Evolutionary conservation across 2,329 filamentous ascomycete species (phyloP), one percentile per base, ranked within the genome.

Genomic region (Chaetomium sp.): DNA sequence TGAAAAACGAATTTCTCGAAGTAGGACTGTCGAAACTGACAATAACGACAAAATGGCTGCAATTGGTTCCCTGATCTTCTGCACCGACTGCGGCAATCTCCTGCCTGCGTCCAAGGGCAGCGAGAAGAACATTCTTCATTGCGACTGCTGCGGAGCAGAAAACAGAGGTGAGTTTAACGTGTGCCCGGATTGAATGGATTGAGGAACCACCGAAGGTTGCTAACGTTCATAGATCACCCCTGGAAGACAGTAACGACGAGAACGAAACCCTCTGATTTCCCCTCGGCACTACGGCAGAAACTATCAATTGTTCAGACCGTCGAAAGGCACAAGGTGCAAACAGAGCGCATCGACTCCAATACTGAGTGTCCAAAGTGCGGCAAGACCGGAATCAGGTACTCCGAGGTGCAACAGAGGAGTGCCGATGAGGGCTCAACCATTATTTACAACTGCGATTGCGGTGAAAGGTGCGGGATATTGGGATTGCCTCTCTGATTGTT

Each of bases 371-470:
- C 89, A 54, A 88, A 92, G 73, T 98, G 95, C 76, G 92, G 90
- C 19, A 83, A 87, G 60, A 88, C 87, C 60, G 89, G 96, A 75
- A 92, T 98, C 77, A 90, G 88, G 71, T 98, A 89, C 76, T 90
- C 92, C 57, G 90, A 90, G 2, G 87, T 92, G 66, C 95, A 99
- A 76, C 80, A 97, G 72, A 89, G 94, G 71, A 89, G 93, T 81
- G 95, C 94, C 62, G 95, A 99, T 76, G 94, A 98, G 86, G 95
- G 95, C 67, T 92, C 90, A 69, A 97, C 94, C 0, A 87, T 97
- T 62, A 96, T 97, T 74, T 97, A 92, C 79, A 89, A 84, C 66
- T 97, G 93, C 79, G 87, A 93, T 64, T 97, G 93, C 75, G 91
- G 92, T 65, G 82, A 92, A 78, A 93, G 90, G 90, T 93, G 85